phyloP scores from a whole-genome alignment of 1,139 yeast species.

The Suhomyces maxii region DNA sequence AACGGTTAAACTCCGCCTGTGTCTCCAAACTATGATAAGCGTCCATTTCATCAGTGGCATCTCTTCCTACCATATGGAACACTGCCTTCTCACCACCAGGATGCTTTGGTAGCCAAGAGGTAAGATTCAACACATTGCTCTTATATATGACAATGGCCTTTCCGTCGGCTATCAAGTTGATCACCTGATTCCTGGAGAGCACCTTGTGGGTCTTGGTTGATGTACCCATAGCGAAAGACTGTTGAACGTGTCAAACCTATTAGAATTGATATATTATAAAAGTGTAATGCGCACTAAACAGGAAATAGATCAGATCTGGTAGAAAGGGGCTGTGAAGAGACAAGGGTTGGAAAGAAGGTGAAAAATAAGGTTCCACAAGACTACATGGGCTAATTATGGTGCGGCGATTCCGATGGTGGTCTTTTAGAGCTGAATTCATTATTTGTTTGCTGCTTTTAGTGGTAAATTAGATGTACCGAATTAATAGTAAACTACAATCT shows the following conservation, averaged over 20 bases:
- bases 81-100: constrained; percentile 92
- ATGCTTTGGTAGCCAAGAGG: constrained; percentile 69
- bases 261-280: too few relatives aligned
- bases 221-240: not conserved
- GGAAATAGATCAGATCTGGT: not conserved
- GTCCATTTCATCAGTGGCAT: constrained; percentile 88
- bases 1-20: constrained; percentile 46
- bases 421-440: too few relatives aligned
- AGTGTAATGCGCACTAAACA: not conserved
- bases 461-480: too few relatives aligned
- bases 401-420: too few relatives aligned
- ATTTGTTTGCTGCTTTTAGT: too few relatives aligned
- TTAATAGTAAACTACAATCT: too few relatives aligned
- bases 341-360: not conserved
- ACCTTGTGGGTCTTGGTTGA: constrained; percentile 6
- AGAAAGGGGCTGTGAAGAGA: not conserved
- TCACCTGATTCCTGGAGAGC: constrained; percentile 25
- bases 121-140: constrained; percentile 59
- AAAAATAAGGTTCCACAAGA: too few relatives aligned
- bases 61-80: constrained; percentile 81
- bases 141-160: constrained; percentile 69
- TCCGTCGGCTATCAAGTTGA: constrained; percentile 62
- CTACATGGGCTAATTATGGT: too few relatives aligned
- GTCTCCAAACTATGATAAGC: constrained; percentile 75
- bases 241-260: not conserved